phyloP scores from a whole-genome alignment of 2,329 filamentous ascomycete genomes.

The Epichloe brachyelytri region DNA sequence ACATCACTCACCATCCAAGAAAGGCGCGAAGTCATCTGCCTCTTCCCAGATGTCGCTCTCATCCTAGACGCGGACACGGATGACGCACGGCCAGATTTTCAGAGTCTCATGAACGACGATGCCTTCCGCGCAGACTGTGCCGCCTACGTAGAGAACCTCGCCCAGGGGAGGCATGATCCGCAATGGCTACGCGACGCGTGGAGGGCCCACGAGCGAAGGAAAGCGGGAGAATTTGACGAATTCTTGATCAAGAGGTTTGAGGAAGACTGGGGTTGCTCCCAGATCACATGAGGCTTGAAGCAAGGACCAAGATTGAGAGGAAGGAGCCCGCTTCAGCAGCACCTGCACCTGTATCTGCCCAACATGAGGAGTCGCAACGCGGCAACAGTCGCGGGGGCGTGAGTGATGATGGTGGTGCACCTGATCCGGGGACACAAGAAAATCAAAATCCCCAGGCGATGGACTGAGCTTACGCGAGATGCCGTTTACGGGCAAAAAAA shows the following conservation, averaged over 20 bases:
- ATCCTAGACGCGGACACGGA: constrained; percentile 23
- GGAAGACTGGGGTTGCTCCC: constrained; percentile 35
- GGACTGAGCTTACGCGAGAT: neutral
- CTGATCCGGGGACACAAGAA: neutral
- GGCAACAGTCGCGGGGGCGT: neutral
- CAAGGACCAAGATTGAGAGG: neutral
- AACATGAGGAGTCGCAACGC: neutral
- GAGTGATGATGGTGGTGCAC: neutral
- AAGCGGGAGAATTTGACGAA: constrained; percentile 36
- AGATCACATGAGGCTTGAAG: constrained; percentile 13
- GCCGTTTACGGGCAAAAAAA: neutral
- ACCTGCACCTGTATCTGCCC: neutral
- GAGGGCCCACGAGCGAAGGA: constrained; percentile 35
- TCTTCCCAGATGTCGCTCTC: constrained; percentile 26
- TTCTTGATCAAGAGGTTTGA: constrained; percentile 32
- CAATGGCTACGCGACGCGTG: constrained; percentile 41
- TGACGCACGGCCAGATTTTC: constrained; percentile 27
- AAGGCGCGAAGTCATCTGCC: constrained; percentile 21
- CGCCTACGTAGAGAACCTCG: constrained; percentile 32
- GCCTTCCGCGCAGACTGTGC: constrained; percentile 34
- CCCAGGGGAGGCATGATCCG: constrained; percentile 35
- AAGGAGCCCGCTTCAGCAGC: neutral
- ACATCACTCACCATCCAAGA: constrained; percentile 21
- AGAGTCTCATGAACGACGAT: constrained; percentile 31
- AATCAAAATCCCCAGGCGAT: neutral